Evolutionary conservation across 257 asterid genomes (phyloP), one percentile per base, ranked within the genome.

Genomic region (Solanum chiquidenum): DNA sequence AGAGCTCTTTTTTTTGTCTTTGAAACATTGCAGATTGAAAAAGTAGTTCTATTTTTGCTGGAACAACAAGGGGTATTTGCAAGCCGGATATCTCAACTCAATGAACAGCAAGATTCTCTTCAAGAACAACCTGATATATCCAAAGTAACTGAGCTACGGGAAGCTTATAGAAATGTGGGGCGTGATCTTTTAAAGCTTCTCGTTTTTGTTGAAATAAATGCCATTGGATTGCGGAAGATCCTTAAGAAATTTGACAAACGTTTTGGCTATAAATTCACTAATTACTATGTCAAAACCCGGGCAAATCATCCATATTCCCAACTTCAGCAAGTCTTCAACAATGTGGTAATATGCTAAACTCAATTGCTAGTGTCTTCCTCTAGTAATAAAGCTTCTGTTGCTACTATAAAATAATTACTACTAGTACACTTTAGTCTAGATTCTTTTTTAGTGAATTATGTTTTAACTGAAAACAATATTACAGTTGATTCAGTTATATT

Each of bases 291-390:
- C 87, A 95, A 95, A 90, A 95, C 99, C 85, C 99, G 99, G 86
- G 98, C 98, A 34, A 95, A 95, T 91, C 99, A 97, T 91, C 99
- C 99, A 62, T 97, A 97, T 92, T 97, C 99, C 83, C 99, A 96
- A 89, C 99, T 97, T 89, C 98, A 93, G 93, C 98, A 96, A 92
- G 96, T 97, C 20, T 96, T 97, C 92, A 97, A 96, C 94, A 98
- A 97, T 91, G 99, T 97, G 98, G 99, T 97, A 95, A 91, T 91
- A 89, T 86, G 55, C 90, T 87, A 86, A 46, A 29, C 35, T 88
- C 40, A 64, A 64, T 16, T 80, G 23, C 72, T 86, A 31, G 27
- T 34, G 25, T 29, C 58, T 72, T 80, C 34, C 44, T 27, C 58
- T 66, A 6, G 37, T 46, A 49, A 80, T 18, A 80, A 27, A 27